Base-by-base conservation (phyloP, 192 early-diverging fungal genomes). In the Linnemannia elongata region DNA sequence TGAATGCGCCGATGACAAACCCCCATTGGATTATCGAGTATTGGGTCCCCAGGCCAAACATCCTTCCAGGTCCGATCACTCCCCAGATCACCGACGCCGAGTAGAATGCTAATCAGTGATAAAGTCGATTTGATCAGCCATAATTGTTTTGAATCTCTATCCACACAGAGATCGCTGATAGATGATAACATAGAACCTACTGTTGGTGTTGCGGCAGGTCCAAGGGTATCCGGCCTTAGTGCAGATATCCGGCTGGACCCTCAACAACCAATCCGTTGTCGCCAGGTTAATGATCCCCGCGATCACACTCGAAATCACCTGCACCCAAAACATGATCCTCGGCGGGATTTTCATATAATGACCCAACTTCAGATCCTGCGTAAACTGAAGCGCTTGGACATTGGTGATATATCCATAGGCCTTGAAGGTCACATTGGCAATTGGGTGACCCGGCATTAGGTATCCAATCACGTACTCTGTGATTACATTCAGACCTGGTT, bases 81-180 rank as follows among this genome's bases (percentile, higher is more conserved):
- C 95, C 95, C 95, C 95, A 97, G 76, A 97, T 93, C 30, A 92
- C 89, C 13, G 91, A 93, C 15, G 92, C 93, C 74, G 90, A 91
- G 88, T 90, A 93, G 77, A 96, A 97, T 3, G 74, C 63, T 76
- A 76, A 33, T 60, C 36, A 72, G 39, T 7, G 36, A 20, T n/a
- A 42, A 15, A 4, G 36, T 72, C 44, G 27, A 15, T 69, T 12
- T 24, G 35, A 9, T 57, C n/a, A 63, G 60, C 0, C 33, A 70
- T 55, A 12, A 33, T 3, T 10, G 35, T 13, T 3, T 30, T 18
- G 4, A 33, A 4, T 22, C 9, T 41, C 13, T 41, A 1, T 15
- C 4, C 6, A 54, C 38, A 39, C 3, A 4, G 38, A 39, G 38
- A 4, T 6, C 38, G 6, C 38, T 60, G 20, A 74, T 57, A 33